These are phyloP conservation scores for Bipolaris victoriae DNA, from an alignment of 2,329 filamentous ascomycete species.

Conservation along the genomic window DNA sequence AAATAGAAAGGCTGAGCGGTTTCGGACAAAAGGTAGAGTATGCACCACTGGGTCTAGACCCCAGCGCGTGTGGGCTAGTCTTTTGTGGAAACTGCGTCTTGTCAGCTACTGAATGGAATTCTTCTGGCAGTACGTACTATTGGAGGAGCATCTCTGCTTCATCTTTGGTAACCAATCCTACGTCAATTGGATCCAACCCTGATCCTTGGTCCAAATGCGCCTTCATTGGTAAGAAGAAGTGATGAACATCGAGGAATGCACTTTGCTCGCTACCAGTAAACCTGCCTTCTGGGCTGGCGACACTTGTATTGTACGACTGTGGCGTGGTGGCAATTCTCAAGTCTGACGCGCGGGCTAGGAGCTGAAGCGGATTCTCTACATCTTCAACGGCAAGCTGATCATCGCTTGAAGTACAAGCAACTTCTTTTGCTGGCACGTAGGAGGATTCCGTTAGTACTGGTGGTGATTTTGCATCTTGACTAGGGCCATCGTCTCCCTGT, in stretches of 20 bases:
- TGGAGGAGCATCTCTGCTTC: conserved; percentile 69
- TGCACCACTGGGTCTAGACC: conserved; percentile 72
- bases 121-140: conserved; percentile 59
- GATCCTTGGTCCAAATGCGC: conserved; percentile 68
- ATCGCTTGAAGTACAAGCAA: conserved; percentile 41
- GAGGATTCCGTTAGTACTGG: conserved; percentile 1
- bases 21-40: conserved; percentile 68
- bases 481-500: conserved; percentile 39
- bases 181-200: conserved; percentile 71
- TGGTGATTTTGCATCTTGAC: conserved; percentile 5
- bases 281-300: conserved; percentile 38
- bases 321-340: conserved; percentile 62
- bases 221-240: conserved; percentile 70
- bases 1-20: conserved; percentile 72
- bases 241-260: conserved; percentile 60
- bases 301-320: conserved; percentile 30
- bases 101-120: not conserved
- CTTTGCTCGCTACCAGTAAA: conserved; percentile 43
- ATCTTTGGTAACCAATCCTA: conserved; percentile 69
- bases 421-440: conserved; percentile 29
- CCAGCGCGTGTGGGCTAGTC: conserved; percentile 75
- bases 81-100: conserved; percentile 66
- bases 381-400: conserved; percentile 67
- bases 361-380: conserved; percentile 75
- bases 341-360: conserved; percentile 75